Evolutionary conservation across 2,329 filamentous ascomycete species (phyloP).

Genomic region (Knufia petricola): DNA sequence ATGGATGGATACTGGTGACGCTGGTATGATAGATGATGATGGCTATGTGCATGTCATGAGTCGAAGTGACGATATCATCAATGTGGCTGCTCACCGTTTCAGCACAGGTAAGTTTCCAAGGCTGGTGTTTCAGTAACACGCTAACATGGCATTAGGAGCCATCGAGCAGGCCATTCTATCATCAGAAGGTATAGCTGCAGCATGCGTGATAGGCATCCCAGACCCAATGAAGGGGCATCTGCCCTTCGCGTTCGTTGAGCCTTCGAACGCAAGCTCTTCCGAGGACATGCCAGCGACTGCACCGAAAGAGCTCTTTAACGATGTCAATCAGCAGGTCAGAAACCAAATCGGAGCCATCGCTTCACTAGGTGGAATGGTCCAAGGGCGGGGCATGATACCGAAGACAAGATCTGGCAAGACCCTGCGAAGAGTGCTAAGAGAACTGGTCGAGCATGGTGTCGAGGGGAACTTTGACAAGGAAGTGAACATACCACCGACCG

Average conservation of each 20-base stretch:
- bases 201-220: constrained; percentile 76
- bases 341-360: constrained; percentile 82
- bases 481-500: constrained; percentile 69
- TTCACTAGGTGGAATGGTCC: constrained; percentile 69
- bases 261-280: constrained; percentile 34
- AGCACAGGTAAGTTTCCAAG: constrained; percentile 58
- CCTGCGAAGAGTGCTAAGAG: constrained; percentile 66
- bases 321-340: constrained; percentile 50
- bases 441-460: constrained; percentile 73
- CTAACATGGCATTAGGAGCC: constrained; percentile 44
- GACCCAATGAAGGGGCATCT: constrained; percentile 82
- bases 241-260: constrained; percentile 78
- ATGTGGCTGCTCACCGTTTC: constrained; percentile 87
- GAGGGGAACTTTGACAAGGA: constrained; percentile 62
- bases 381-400: constrained; percentile 77
- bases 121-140: not conserved
- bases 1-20: constrained; percentile 88
- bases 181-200: constrained; percentile 70
- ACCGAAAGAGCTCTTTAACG: constrained; percentile 36
- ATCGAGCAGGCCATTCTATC: constrained; percentile 87
- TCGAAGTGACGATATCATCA: constrained; percentile 75
- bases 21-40: constrained; percentile 72
- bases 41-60: constrained; percentile 56
- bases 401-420: constrained; percentile 92
- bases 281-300: constrained; percentile 27